phyloP scores from a whole-genome alignment of 257 asterid genomes.

The Verbascum thapsus region DNA sequence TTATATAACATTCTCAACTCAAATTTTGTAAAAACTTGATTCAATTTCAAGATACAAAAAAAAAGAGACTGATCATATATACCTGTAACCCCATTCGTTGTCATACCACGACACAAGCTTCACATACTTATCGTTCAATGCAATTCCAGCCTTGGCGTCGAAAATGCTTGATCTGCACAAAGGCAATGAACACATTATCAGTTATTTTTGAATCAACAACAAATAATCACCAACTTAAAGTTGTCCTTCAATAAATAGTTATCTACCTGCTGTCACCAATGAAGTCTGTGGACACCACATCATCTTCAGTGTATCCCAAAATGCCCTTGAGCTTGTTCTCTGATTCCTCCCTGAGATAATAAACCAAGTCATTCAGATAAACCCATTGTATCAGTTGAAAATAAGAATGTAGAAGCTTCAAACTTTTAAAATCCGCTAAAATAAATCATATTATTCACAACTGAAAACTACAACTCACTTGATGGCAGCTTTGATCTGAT shows the following conservation, averaged over 20 bases:
- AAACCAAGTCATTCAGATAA: conserved; percentile 6
- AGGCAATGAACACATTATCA: neutral
- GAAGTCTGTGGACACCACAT: conserved; percentile 59
- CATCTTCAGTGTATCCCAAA: conserved; percentile 62
- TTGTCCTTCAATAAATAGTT: no score
- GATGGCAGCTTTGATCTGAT: conserved; percentile 69
- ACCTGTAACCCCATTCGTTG: conserved; percentile 82
- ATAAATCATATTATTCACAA: conserved; percentile 6
- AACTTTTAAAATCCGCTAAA: no score
- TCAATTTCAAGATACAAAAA: neutral
- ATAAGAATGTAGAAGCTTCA: no score
- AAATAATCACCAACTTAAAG: neutral
- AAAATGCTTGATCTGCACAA: conserved; percentile 69
- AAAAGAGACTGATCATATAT: neutral
- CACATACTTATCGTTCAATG: conserved; percentile 61
- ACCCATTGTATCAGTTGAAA: neutral
- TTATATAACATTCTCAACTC: neutral
- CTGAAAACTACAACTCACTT: conserved; percentile 42
- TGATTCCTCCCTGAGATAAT: conserved; percentile 57
- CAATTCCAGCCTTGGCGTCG: conserved; percentile 85
- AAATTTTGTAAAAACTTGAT: neutral
- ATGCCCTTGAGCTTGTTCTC: conserved; percentile 60
- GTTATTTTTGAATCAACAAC: neutral
- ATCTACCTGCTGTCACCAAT: conserved; percentile 58
- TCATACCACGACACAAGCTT: conserved; percentile 78